phyloP scores from a whole-genome alignment of 2,329 filamentous ascomycete genomes.

The Talaromyces islandicus region DNA sequence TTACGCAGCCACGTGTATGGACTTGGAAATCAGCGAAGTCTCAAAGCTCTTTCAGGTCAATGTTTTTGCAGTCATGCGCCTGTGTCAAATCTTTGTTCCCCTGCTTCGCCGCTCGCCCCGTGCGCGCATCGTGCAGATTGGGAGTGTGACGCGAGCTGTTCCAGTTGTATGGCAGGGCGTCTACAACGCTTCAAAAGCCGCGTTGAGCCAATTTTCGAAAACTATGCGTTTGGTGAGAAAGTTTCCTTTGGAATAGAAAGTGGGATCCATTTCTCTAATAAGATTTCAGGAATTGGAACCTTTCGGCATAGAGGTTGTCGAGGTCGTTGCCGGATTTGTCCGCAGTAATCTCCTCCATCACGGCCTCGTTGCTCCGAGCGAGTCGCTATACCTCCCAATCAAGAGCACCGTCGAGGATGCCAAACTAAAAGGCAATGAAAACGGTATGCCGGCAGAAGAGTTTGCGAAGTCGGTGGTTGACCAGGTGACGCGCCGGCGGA shows the following conservation, averaged over 20 bases:
- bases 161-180: conserved; percentile 4
- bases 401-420: conserved; percentile 10
- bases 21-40: background rate
- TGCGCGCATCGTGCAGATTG: conserved; percentile 16
- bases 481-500: background rate
- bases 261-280: background rate
- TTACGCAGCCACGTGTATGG: background rate
- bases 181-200: conserved; percentile 5
- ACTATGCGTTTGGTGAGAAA: background rate
- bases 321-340: background rate
- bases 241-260: background rate
- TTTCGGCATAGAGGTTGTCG: background rate
- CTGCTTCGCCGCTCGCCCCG: conserved; percentile 12
- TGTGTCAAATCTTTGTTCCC: conserved; percentile 14
- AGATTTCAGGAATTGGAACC: background rate
- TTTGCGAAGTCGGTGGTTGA: conserved; percentile 11
- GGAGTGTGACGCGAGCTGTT: conserved; percentile 13
- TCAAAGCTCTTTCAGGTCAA: background rate
- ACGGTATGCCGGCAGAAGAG: conserved; percentile 12
- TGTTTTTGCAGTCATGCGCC: conserved; percentile 9
- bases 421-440: conserved; percentile 13
- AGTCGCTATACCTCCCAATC: background rate
- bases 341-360: conserved; percentile 1
- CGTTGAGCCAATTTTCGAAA: conserved; percentile 2
- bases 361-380: background rate